phyloP scores from a whole-genome alignment of 2,329 filamentous ascomycete species.

The Colletotrichum costaricense region DNA sequence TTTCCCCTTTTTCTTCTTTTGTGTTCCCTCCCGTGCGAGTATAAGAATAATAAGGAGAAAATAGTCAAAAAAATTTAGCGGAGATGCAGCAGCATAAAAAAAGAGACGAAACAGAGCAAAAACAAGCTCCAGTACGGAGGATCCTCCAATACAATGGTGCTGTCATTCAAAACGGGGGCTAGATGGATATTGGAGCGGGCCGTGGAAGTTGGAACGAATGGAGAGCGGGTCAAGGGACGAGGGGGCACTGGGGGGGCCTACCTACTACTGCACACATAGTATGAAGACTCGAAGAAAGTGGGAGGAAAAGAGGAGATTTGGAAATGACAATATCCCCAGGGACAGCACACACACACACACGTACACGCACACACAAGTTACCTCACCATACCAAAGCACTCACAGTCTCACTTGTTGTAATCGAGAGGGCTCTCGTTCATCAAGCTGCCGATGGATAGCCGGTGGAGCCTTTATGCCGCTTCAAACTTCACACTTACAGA shows the following conservation, averaged over 20 bases:
- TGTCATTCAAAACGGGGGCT: slow-evolving; percentile 29
- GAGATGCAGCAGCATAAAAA: slow-evolving; percentile 7
- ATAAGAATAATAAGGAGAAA: not conserved
- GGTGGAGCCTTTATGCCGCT: slow-evolving; percentile 13
- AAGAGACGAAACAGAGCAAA: slow-evolving; percentile 21
- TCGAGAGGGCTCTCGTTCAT: not conserved
- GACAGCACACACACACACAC: not conserved
- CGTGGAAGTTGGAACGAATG: slow-evolving; percentile 15
- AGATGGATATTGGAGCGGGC: slow-evolving; percentile 26
- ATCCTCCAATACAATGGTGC: slow-evolving; percentile 24
- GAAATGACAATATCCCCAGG: slow-evolving; percentile 24
- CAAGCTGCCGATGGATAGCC: not conserved
- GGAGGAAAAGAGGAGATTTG: slow-evolving; percentile 13
- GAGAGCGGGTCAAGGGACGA: slow-evolving; percentile 19
- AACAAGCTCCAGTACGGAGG: not conserved
- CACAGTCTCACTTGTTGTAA: too few relatives aligned
- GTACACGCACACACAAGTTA: not conserved
- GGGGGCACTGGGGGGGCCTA: not conserved
- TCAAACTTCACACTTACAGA: not conserved
- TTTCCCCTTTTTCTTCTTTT: not conserved
- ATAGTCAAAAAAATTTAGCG: slow-evolving; percentile 9
- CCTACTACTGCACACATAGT: not conserved
- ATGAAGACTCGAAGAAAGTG: not conserved
- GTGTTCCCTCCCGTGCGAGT: not conserved
- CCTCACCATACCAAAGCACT: too few relatives aligned